Percentiles rank a stretch among this genome's conserved stretches.
Evolutionary conservation across 345 rosid species (phyloP).

Genomic region (Gossypium herbaceum): DNA sequence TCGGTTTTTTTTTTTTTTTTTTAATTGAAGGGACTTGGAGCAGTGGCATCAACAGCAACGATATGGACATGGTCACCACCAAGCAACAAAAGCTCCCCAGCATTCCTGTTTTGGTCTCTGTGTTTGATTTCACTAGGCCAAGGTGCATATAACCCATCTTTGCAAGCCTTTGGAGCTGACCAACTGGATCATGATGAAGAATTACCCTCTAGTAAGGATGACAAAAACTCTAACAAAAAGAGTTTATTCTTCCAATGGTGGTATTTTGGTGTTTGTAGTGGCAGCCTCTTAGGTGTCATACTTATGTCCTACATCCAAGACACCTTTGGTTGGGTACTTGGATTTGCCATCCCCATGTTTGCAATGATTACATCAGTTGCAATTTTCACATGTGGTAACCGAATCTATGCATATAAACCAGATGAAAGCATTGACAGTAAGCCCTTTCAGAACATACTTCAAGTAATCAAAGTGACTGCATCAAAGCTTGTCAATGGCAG

Average conservation of each 20-base stretch:
- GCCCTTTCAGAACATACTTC: constrained; percentile 27
- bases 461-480: constrained; percentile 33
- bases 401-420: constrained; percentile 43
- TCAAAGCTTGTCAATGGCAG: constrained; percentile 25
- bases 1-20: background rate
- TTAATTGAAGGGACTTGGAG: constrained; percentile 62
- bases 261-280: constrained; percentile 85
- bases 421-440: constrained; percentile 15
- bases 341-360: constrained; percentile 74
- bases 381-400: constrained; percentile 55
- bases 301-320: constrained; percentile 87
- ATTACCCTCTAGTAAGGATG: constrained; percentile 39
- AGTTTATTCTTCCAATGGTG: constrained; percentile 79
- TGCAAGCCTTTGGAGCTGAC: constrained; percentile 94
- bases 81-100: constrained; percentile 35
- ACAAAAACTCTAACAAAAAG: constrained; percentile 43
- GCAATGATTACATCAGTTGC: constrained; percentile 59
- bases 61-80: constrained; percentile 45
- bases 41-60: constrained; percentile 72
- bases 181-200: constrained; percentile 52
- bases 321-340: constrained; percentile 83
- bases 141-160: constrained; percentile 80
- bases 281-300: constrained; percentile 83
- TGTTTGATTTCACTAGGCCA: constrained; percentile 72
- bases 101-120: constrained; percentile 68